Percentiles rank a stretch among this genome's conserved stretches.
These are phyloP conservation scores for Hypoxylon sp. DNA, from an alignment of 2,329 filamentous ascomycete species.

Conservation along the genomic window DNA sequence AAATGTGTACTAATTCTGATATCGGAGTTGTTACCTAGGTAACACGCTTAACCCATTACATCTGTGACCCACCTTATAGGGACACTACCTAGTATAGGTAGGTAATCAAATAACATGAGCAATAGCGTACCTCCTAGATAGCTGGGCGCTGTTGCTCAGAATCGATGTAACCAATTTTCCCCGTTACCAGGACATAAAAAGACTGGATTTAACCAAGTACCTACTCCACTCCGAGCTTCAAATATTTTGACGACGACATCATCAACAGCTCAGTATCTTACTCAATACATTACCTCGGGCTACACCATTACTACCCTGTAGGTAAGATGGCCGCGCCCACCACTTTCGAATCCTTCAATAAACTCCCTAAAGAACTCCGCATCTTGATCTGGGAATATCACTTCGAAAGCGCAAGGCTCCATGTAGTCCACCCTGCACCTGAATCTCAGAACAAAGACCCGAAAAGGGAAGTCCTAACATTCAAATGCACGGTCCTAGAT, in stretches of 20 bases:
- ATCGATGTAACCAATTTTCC: not conserved
- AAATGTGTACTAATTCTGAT: not conserved
- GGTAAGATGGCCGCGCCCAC: conserved; percentile 20
- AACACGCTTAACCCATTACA: not conserved
- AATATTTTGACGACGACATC: conserved; percentile 10
- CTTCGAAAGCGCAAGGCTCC: conserved; percentile 40
- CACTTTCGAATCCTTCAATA: conserved; percentile 35
- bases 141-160: not conserved
- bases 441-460: conserved; percentile 31
- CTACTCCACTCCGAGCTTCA: conserved; percentile 11
- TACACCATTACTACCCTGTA: not conserved
- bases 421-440: conserved; percentile 42
- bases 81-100: too few species aligned
- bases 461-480: conserved; percentile 33
- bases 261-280: not conserved
- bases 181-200: conserved; percentile 9
- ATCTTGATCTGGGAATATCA: conserved; percentile 44
- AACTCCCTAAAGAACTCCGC: conserved; percentile 43
- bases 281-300: not conserved
- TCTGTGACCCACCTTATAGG: not conserved
- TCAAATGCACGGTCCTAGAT: conserved; percentile 39
- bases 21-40: not conserved
- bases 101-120: too few species aligned
- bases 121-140: too few species aligned
- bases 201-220: conserved; percentile 16